phyloP scores from a whole-genome alignment of 192 early-diverging fungal species.

The Coemansia interrupta region DNA sequence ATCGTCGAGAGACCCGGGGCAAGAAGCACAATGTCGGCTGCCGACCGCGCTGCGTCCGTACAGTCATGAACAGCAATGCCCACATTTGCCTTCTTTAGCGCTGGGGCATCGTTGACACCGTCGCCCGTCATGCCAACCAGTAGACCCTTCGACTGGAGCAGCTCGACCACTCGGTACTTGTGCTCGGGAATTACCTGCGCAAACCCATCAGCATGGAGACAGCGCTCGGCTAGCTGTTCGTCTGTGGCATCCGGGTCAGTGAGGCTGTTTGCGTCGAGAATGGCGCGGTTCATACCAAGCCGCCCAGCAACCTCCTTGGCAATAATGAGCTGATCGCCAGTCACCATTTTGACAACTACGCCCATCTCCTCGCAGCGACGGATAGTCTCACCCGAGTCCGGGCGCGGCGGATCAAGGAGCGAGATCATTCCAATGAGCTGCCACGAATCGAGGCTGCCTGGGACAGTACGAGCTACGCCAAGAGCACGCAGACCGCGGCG shows the following conservation, averaged over 20 bases:
- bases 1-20: slow-evolving; percentile 88
- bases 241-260: slow-evolving; percentile 75
- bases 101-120: slow-evolving; percentile 97
- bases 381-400: slow-evolving; percentile 86
- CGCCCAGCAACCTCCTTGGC: slow-evolving; percentile 88
- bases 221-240: slow-evolving; percentile 78
- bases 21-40: slow-evolving; percentile 92
- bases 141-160: slow-evolving; percentile 82
- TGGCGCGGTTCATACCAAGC: slow-evolving; percentile 88
- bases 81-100: slow-evolving; percentile 95
- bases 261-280: slow-evolving; percentile 83
- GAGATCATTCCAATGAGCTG: slow-evolving; percentile 89
- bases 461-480: slow-evolving; percentile 82
- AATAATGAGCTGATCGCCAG: slow-evolving; percentile 93
- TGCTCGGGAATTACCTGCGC: slow-evolving; percentile 97
- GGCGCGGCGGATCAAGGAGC: slow-evolving; percentile 83
- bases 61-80: slow-evolving; percentile 95
- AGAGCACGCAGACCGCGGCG: slow-evolving; percentile 85
- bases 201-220: slow-evolving; percentile 88
- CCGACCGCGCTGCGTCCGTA: slow-evolving; percentile 93
- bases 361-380: slow-evolving; percentile 78
- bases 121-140: slow-evolving; percentile 95
- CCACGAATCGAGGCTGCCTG: slow-evolving; percentile 63
- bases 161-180: slow-evolving; percentile 96
- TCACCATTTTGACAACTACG: slow-evolving; percentile 94